Conservation (phyloP, 2,329 filamentous ascomycete genomes). For the Ophiosphaerella korrae region DNA sequence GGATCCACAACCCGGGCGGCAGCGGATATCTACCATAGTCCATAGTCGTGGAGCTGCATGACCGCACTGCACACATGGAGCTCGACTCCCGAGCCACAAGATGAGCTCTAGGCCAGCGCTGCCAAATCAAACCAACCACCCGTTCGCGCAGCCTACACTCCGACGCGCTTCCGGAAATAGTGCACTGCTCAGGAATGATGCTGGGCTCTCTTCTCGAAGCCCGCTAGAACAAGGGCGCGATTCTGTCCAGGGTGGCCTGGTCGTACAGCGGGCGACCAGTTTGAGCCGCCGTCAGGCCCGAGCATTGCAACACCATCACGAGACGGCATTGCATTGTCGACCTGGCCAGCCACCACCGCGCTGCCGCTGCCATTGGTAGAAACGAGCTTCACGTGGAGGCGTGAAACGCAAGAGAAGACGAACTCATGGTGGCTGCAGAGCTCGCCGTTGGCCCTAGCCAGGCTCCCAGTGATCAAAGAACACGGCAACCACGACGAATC, state of each 20-base stretch:
- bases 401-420: constrained; percentile 5
- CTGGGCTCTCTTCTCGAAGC: constrained; percentile 27
- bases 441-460: constrained; percentile 6
- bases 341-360: constrained; percentile 15
- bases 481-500: constrained; percentile 18
- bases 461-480: not conserved
- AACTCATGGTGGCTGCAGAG: constrained; percentile 29
- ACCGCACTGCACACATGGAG: not conserved
- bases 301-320: constrained; percentile 21
- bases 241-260: constrained; percentile 20
- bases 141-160: not conserved
- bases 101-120: not conserved
- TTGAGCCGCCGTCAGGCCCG: constrained; percentile 24
- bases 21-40: constrained; percentile 1
- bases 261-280: constrained; percentile 26
- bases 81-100: constrained; percentile 1
- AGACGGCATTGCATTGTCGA: constrained; percentile 8
- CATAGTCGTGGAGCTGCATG: constrained; percentile 7
- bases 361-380: constrained; percentile 20
- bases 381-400: constrained; percentile 8
- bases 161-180: not conserved
- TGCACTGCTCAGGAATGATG: constrained; percentile 5
- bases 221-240: constrained; percentile 31
- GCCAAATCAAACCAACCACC: not conserved
- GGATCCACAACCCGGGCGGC: constrained; percentile 24